Percentiles rank a stretch among this genome's conserved stretches.
These are phyloP conservation scores for Odontarrhena argentea DNA, from an alignment of 345 rosid genomes.

Conservation along the genomic window DNA sequence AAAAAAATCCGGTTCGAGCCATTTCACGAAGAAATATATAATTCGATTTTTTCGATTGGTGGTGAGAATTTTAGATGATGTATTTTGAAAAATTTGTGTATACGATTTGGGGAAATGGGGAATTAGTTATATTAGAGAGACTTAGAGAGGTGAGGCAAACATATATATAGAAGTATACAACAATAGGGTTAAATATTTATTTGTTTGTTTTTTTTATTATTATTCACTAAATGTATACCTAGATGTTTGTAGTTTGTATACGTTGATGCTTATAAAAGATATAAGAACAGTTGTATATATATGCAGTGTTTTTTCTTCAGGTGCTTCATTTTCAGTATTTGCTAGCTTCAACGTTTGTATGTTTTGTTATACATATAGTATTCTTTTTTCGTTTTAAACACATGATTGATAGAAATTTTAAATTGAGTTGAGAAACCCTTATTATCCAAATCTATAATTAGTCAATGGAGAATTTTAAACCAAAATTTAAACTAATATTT, in stretches of 20 bases:
- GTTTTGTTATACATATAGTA: too few relatives aligned
- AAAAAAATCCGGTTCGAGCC: background rate
- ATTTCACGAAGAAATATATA: background rate
- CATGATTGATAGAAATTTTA: background rate
- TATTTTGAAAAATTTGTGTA: constrained; percentile 23
- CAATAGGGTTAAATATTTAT: constrained; percentile 12
- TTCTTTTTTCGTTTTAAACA: too few relatives aligned
- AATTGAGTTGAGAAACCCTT: background rate
- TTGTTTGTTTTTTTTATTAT: background rate
- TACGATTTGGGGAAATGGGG: too few relatives aligned
- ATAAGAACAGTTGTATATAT: constrained; percentile 10
- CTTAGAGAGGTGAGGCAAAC: constrained; percentile 33
- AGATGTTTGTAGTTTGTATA: constrained; percentile 26
- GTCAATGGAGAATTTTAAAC: too few relatives aligned
- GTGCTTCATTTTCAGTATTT: background rate
- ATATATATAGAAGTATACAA: constrained; percentile 26
- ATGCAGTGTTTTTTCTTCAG: background rate
- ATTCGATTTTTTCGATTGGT: background rate
- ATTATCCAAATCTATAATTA: too few relatives aligned
- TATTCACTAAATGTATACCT: constrained; percentile 10
- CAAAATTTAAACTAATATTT: too few relatives aligned
- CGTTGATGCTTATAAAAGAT: constrained; percentile 3
- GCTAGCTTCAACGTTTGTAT: background rate
- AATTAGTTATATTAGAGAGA: too few relatives aligned
- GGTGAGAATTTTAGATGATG: background rate